Percentiles rank a stretch among this genome's conserved stretches.
Evolutionary conservation across 2,329 filamentous ascomycete species (phyloP).

Genomic region (Fusarium metavorans): DNA sequence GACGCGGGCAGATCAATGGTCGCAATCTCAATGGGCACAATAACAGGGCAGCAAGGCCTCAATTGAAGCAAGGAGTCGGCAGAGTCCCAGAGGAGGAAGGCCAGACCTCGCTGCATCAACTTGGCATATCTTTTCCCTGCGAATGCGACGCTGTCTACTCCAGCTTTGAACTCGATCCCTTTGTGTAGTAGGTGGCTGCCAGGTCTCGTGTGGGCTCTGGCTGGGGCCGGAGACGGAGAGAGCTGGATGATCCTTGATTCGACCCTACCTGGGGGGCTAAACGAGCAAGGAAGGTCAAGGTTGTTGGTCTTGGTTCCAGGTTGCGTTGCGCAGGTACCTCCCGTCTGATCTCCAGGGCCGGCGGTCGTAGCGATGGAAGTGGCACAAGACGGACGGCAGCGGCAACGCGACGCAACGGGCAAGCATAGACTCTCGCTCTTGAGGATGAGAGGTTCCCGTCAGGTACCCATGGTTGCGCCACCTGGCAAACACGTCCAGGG

Average conservation of each 20-base stretch:
- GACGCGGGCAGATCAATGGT: conserved; percentile 2
- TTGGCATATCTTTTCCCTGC: conserved; percentile 21
- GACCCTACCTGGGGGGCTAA: conserved; percentile 31
- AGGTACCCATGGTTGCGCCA: conserved; percentile 39
- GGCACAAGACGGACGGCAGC: conserved; percentile 27
- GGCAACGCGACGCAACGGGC: conserved; percentile 9
- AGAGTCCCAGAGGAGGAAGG: conserved; percentile 19
- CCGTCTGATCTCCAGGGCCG: conserved; percentile 10
- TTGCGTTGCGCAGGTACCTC: conserved; percentile 10
- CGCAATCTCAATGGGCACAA: conserved; percentile 7
- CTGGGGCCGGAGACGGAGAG: conserved; percentile 38
- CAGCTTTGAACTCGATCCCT: conserved; percentile 31
- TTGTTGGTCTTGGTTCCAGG: not conserved
- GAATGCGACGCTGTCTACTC: conserved; percentile 38
- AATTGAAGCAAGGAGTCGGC: conserved; percentile 15
- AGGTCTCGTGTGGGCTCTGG: conserved; percentile 38
- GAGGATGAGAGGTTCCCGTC: not conserved
- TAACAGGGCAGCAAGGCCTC: not conserved
- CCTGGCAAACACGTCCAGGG: conserved; percentile 30
- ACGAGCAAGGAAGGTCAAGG: conserved; percentile 35
- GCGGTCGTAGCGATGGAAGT: conserved; percentile 9
- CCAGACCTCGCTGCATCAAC: conserved; percentile 36
- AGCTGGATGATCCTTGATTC: conserved; percentile 36
- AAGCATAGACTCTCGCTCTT: not conserved
- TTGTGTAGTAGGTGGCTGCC: conserved; percentile 34